Percentiles rank a stretch among this genome's conserved stretches.
Conservation (phyloP, 2,329 filamentous ascomycete species). For the Scytalidium lignicola region DNA sequence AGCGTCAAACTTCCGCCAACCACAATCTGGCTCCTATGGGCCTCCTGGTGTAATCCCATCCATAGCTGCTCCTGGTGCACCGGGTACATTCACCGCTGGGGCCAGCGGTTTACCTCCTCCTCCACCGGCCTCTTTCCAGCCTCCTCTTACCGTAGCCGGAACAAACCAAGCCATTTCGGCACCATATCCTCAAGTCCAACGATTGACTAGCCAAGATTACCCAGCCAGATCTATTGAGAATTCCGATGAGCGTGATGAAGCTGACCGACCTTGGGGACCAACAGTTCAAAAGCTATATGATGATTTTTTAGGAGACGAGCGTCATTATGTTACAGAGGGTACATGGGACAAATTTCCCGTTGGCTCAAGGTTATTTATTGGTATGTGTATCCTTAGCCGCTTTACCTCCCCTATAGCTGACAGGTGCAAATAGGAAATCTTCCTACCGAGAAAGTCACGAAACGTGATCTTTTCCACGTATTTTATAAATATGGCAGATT, state of each 20-base stretch:
- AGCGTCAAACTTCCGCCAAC: slow-evolving; percentile 18
- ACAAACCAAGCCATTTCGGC: slow-evolving; percentile 12
- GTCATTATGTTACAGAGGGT: slow-evolving; percentile 69
- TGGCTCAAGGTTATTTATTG: slow-evolving; percentile 75
- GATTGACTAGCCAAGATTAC: slow-evolving; percentile 14
- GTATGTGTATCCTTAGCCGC: slow-evolving; percentile 40
- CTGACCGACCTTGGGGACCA: slow-evolving; percentile 29
- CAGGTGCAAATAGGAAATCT: slow-evolving; percentile 64
- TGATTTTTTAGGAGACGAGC: slow-evolving; percentile 66
- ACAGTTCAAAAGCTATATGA: slow-evolving; percentile 66
- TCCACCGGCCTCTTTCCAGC: slow-evolving; percentile 25
- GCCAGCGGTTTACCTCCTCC: slow-evolving; percentile 28
- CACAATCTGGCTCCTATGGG: slow-evolving; percentile 22
- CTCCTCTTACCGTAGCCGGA: slow-evolving; percentile 15
- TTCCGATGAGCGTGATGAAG: slow-evolving; percentile 23
- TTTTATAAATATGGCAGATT: slow-evolving; percentile 82
- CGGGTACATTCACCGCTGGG: slow-evolving; percentile 28
- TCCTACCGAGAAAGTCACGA: slow-evolving; percentile 87
- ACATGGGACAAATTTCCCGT: slow-evolving; percentile 78
- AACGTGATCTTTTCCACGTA: slow-evolving; percentile 86
- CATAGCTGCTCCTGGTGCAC: slow-evolving; percentile 27
- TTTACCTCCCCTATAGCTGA: slow-evolving; percentile 24
- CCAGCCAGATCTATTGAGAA: slow-evolving; percentile 13
- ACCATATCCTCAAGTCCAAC: slow-evolving; percentile 15
- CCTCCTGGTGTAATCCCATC: slow-evolving; percentile 22